Evolutionary conservation across 2,329 filamentous ascomycete species (phyloP).

Genomic region (Aureobasidium sp.): DNA sequence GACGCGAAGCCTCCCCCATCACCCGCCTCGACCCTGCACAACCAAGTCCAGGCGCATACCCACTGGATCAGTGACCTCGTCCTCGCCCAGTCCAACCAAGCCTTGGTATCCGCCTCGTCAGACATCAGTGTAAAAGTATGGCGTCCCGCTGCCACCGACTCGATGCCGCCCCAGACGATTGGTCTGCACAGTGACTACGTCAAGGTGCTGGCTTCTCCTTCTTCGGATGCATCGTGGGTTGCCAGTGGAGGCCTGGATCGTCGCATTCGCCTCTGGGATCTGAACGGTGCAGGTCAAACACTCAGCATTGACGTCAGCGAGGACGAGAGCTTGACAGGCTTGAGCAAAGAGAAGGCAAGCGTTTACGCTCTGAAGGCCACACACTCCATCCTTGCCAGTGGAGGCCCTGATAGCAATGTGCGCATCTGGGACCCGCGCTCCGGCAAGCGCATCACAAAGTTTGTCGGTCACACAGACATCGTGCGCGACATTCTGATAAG

Average conservation of each 20-base stretch:
- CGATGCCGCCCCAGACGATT: slow-evolving; percentile 66
- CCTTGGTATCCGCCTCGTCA: slow-evolving; percentile 84
- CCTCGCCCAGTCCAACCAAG: slow-evolving; percentile 68
- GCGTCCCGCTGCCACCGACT: slow-evolving; percentile 63
- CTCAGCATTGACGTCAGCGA: slow-evolving; percentile 79
- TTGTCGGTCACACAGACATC: slow-evolving; percentile 93
- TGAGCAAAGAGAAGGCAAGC: slow-evolving; percentile 75
- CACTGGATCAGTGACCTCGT: slow-evolving; percentile 95
- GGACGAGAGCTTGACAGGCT: slow-evolving; percentile 66
- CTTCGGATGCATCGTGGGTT: slow-evolving; percentile 69
- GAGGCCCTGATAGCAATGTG: slow-evolving; percentile 88
- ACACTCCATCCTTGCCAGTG: slow-evolving; percentile 76
- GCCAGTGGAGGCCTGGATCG: slow-evolving; percentile 90
- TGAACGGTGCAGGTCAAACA: slow-evolving; percentile 77
- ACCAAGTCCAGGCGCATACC: slow-evolving; percentile 73
- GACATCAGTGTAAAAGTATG: slow-evolving; percentile 89
- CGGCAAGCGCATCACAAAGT: slow-evolving; percentile 87
- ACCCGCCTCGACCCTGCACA: slow-evolving; percentile 48
- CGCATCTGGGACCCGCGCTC: slow-evolving; percentile 85
- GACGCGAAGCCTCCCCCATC: slow-evolving; percentile 26
- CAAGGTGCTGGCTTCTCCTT: slow-evolving; percentile 81
- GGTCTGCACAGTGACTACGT: slow-evolving; percentile 94
- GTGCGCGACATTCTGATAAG: slow-evolving; percentile 87
- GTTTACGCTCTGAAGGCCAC: slow-evolving; percentile 84
- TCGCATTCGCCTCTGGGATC: slow-evolving; percentile 88